Conservation (phyloP, 177 flowering plant genomes). For the Vitis hybrid region DNA sequence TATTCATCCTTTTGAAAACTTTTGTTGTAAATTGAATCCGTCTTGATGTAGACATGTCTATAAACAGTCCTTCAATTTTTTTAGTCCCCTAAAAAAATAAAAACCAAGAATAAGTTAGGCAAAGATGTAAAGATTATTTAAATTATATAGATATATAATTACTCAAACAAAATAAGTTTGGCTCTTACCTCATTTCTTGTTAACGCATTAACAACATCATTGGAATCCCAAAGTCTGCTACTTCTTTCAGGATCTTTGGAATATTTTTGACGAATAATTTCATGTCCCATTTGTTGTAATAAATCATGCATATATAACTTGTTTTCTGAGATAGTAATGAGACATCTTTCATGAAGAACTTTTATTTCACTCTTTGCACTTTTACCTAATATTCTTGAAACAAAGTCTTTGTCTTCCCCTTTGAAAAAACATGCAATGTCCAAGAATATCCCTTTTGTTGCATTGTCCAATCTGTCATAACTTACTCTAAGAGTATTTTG, state of each 20-base stretch:
- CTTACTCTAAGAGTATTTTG: fast-evolving
- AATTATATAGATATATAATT: background rate
- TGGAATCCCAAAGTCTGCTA: background rate
- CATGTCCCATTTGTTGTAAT: background rate
- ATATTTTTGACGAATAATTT: slow-evolving; percentile 3
- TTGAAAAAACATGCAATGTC: no score
- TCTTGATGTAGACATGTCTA: background rate
- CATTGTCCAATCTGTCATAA: no score
- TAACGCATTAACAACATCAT: background rate
- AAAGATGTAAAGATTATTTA: background rate
- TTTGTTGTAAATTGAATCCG: background rate
- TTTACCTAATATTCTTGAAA: no score
- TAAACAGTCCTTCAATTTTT: background rate
- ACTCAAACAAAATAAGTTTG: background rate
- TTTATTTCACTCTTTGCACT: no score
- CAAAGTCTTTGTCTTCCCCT: no score
- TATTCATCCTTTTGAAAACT: background rate
- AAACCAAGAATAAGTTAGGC: background rate
- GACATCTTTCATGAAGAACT: no score
- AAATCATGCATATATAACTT: slow-evolving; percentile 6
- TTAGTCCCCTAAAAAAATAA: background rate
- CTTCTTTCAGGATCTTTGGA: background rate
- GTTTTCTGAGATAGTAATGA: no score
- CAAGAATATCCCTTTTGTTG: no score
- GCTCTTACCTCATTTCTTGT: background rate